Conservation (phyloP, 305 asterid species). For the Caryopteris hybrid region DNA sequence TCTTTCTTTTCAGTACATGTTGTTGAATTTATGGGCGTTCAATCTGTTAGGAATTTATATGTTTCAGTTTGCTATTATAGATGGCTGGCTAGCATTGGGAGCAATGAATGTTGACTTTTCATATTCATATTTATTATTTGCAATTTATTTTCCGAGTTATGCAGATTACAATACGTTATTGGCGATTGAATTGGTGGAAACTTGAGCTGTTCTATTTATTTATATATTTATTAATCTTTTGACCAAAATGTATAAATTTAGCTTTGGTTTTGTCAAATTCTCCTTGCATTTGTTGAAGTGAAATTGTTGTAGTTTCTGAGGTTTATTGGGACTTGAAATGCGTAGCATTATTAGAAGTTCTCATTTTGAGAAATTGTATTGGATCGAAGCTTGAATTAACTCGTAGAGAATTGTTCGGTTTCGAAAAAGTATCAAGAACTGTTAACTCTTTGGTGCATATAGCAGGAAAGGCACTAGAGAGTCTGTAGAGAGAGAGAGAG, state of each 20-base stretch:
- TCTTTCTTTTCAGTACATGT: neutral
- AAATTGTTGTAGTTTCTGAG: too few species aligned
- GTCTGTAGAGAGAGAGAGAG: neutral
- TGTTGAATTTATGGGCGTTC: neutral
- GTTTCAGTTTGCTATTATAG: slow-evolving; percentile 6
- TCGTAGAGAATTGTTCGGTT: too few species aligned
- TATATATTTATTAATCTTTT: neutral
- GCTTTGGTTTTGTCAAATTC: neutral
- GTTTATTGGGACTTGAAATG: too few species aligned
- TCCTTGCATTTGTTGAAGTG: too few species aligned
- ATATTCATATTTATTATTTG: slow-evolving; percentile 15
- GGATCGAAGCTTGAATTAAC: too few species aligned
- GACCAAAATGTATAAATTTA: neutral
- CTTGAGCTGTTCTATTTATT: neutral
- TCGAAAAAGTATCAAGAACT: too few species aligned
- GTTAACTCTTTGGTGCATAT: too few species aligned
- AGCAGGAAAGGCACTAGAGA: too few species aligned
- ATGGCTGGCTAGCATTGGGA: neutral
- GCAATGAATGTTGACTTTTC: slow-evolving; percentile 11
- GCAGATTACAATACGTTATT: neutral
- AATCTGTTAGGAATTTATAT: neutral
- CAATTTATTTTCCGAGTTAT: neutral
- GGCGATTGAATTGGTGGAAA: neutral
- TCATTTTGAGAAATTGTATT: too few species aligned
- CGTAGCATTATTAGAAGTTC: too few species aligned